A percentile compares a stretch with the other conserved stretches of the same genome.
Conservation (phyloP, 805 yeast genomes). For the Tetrapisispora phaffii region DNA sequence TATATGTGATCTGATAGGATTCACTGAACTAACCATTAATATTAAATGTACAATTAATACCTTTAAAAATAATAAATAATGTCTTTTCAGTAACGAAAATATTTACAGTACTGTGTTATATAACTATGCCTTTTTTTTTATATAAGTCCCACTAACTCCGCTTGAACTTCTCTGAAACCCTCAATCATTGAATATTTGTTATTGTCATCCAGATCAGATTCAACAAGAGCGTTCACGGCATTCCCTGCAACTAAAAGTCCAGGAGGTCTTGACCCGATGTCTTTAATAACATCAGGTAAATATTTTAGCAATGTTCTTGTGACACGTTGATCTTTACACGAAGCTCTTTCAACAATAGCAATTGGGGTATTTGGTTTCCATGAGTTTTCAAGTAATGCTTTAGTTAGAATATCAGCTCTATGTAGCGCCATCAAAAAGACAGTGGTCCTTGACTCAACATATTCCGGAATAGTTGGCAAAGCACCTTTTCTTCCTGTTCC, state of each 20-base stretch:
- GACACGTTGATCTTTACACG: conserved; percentile 86
- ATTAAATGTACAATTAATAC: too few relatives aligned
- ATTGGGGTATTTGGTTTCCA: conserved; percentile 74
- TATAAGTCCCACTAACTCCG: conserved; percentile 1
- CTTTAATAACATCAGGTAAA: conserved; percentile 63
- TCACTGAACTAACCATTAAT: background rate
- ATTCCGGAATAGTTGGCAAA: conserved; percentile 69
- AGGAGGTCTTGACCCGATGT: conserved; percentile 83
- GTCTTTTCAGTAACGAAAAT: background rate
- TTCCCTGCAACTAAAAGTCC: conserved; percentile 77
- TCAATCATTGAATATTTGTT: conserved; percentile 27
- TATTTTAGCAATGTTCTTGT: conserved; percentile 61
- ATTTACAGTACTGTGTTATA: background rate
- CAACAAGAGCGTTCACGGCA: conserved; percentile 49
- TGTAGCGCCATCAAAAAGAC: conserved; percentile 87
- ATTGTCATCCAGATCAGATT: conserved; percentile 17
- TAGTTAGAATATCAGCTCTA: conserved; percentile 42
- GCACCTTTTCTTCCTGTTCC: conserved; percentile 90
- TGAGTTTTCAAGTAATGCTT: conserved; percentile 41
- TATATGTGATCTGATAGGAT: too few relatives aligned
- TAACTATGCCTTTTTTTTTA: background rate
- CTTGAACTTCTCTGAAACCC: conserved; percentile 24
- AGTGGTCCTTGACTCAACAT: conserved; percentile 63
- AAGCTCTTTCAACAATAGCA: conserved; percentile 81
- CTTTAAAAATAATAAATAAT: too few relatives aligned